phyloP scores from a whole-genome alignment of 495 filamentous ascomycete species.

The Hypoxylon rickii region DNA sequence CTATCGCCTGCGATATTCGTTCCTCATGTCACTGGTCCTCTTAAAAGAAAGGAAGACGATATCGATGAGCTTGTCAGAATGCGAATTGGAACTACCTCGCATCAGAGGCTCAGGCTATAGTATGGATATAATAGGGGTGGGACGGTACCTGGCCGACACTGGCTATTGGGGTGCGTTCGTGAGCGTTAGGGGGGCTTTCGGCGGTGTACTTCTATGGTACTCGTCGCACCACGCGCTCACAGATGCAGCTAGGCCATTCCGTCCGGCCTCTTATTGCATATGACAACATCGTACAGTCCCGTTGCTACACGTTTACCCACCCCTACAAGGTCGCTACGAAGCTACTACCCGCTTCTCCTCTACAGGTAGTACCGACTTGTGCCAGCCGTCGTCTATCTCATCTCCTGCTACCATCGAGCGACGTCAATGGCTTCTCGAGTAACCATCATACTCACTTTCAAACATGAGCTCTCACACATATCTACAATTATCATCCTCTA shows the following conservation, averaged over 20 bases:
- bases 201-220: slow-evolving; percentile 21
- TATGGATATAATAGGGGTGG: no score
- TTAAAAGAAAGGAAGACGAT: slow-evolving; percentile 1
- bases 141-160: no score
- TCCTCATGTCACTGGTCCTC: slow-evolving; percentile 1
- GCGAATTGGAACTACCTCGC: no score
- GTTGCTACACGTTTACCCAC: slow-evolving; percentile 7
- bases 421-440: slow-evolving; percentile 13
- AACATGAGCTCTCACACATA: slow-evolving; percentile 1
- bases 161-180: no score
- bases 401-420: slow-evolving; percentile 8
- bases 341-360: slow-evolving; percentile 1
- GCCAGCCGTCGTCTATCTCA: slow-evolving; percentile 8
- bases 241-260: slow-evolving; percentile 28
- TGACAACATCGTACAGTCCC: slow-evolving; percentile 13
- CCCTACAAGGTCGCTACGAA: slow-evolving; percentile 3
- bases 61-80: slow-evolving; percentile 6
- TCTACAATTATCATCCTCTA: slow-evolving; percentile 2
- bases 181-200: slow-evolving; percentile 4
- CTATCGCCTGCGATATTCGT: background rate
- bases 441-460: slow-evolving; percentile 6
- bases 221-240: slow-evolving; percentile 15
- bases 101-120: no score
- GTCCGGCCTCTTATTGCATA: slow-evolving; percentile 18
- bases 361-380: slow-evolving; percentile 12